phyloP scores from a whole-genome alignment of 371 early-diverging fungal genomes.

The Syncephalis plumigaleata region DNA sequence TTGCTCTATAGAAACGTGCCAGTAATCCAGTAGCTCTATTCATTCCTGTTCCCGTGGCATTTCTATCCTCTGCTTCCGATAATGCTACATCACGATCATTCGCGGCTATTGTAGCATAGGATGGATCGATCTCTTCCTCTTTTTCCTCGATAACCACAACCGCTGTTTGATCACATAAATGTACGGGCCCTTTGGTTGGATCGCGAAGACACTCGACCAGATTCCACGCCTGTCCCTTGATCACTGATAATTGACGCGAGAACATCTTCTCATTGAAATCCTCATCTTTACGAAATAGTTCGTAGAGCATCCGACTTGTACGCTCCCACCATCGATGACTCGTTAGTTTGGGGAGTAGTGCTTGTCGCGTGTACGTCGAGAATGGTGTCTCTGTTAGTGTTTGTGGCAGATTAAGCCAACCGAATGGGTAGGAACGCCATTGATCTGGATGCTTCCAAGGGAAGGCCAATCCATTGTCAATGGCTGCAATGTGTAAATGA shows the following conservation, averaged over 20 bases:
- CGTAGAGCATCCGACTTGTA: slow-evolving; percentile 40
- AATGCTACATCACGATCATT: too few species aligned
- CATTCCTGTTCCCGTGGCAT: too few species aligned
- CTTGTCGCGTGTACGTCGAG: slow-evolving; percentile 37
- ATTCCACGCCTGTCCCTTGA: slow-evolving; percentile 77
- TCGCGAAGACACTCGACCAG: slow-evolving; percentile 46
- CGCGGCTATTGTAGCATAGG: not conserved
- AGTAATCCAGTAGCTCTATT: too few species aligned
- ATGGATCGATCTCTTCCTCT: slow-evolving; percentile 25
- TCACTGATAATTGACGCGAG: slow-evolving; percentile 56
- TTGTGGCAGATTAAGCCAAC: slow-evolving; percentile 60
- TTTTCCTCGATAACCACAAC: slow-evolving; percentile 33
- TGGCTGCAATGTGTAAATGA: slow-evolving; percentile 59
- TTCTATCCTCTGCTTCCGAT: too few species aligned
- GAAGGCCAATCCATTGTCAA: slow-evolving; percentile 86
- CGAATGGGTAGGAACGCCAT: slow-evolving; percentile 79
- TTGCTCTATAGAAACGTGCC: too few species aligned
- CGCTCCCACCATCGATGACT: slow-evolving; percentile 64
- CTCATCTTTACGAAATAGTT: slow-evolving; percentile 41
- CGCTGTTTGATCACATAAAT: slow-evolving; percentile 31
- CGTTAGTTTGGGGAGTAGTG: slow-evolving; percentile 45
- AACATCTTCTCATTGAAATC: slow-evolving; percentile 75
- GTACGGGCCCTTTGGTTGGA: slow-evolving; percentile 28
- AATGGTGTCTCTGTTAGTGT: slow-evolving; percentile 40
- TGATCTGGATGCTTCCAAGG: slow-evolving; percentile 86